phyloP scores from a whole-genome alignment of 73 alveolate species.

The Tetrahymena elliotti region DNA sequence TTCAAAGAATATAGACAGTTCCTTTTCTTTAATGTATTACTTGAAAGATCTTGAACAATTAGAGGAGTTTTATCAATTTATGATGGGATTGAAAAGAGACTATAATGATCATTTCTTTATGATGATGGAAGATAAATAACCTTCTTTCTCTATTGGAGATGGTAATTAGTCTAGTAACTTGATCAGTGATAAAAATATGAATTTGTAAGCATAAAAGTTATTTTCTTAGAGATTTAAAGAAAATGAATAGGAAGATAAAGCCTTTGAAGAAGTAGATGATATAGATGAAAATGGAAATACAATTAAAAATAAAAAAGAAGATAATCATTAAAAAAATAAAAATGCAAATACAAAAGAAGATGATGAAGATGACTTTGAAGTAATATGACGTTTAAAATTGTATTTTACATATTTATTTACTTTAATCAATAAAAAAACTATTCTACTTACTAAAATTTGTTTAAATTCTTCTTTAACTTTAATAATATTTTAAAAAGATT shows the following conservation, averaged over 20 bases:
- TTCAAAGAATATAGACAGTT: not conserved
- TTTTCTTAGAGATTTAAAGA: not conserved
- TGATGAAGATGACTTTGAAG: not conserved
- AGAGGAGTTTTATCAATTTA: not conserved
- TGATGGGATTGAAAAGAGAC: not conserved
- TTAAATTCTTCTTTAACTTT: not conserved
- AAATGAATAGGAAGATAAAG: not conserved
- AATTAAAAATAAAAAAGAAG: not conserved
- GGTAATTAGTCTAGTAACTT: not conserved
- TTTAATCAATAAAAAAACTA: no score
- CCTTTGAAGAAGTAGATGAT: not conserved
- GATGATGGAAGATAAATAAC: not conserved
- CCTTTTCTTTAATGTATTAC: not conserved
- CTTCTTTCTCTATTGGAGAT: not conserved
- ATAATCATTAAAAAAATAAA: not conserved
- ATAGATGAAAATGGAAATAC: not conserved
- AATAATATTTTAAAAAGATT: not conserved
- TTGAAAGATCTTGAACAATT: not conserved
- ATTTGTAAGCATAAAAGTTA: not conserved
- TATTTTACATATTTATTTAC: no score
- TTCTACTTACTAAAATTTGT: no score
- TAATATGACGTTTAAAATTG: not conserved
- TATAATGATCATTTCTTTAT: not conserved
- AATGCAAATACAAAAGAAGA: not conserved
- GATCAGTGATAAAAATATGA: not conserved